Evolutionary conservation across 768 basidiomycete genomes (phyloP), one percentile per base, ranked within the genome.

Genomic region (Russula vinacea): DNA sequence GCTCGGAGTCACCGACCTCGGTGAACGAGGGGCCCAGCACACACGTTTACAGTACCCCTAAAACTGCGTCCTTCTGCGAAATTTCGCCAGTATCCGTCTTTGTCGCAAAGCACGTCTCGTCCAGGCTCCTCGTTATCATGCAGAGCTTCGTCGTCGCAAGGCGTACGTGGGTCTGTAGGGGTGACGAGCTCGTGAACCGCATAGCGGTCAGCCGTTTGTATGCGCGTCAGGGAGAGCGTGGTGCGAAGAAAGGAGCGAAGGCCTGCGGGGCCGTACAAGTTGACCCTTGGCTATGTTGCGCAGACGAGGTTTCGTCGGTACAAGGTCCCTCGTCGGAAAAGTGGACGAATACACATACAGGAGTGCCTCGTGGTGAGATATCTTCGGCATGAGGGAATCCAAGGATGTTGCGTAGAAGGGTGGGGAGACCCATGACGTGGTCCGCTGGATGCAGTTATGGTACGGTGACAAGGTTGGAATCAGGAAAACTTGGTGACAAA

Each of bases 241-340:
- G 81, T 81, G 50, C 92, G 88, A 29, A 94, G 76, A 73, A 94
- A 89, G 22, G 77, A 74, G 33, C 93, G 88, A 22, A 93, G 74
- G 32, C 92, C 92, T 14, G 84, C 82, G 0, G 90, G 92, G 0
- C 92, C 92, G 71, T 87, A 94, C 29, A 94, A 79, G 53, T 92
- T 83, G 39, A 93, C 77, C 42, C 74, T 78, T 0, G 84, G 83
- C 39, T 69, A 44, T 6, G n/a, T 9, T 19, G 14, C 11, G 40
- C 13, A 16, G 42, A 45, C 9, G 14, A 16, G 26, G n/a, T 5
- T 47, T 26, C 6, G 19, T 60, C n/a, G 24, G 47, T 24, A 22
- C 22, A n/a, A 45, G 24, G 37, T n/a, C n/a, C 6, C 5, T 14
- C 29, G 11, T 26, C 16, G n/a, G 22, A 5, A 6, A 45, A 10